Evolutionary conservation across 116 monocot genomes (phyloP), one percentile per base, ranked within the genome.

Genomic region (Zostera marina): DNA sequence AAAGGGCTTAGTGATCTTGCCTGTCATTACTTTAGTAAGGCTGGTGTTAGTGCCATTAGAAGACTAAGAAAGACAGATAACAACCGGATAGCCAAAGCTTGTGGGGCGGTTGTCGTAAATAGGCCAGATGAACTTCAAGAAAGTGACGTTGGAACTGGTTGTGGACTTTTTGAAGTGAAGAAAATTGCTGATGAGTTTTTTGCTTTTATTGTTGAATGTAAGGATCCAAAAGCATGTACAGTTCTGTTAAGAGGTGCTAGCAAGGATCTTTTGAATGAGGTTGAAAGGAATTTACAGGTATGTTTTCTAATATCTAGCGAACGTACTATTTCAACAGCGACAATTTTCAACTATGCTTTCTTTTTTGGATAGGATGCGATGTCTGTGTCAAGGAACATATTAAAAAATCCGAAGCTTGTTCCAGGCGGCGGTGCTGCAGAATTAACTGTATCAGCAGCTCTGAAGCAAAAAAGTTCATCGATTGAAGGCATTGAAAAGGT

Each of bases 121-220:
- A 78, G 93, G 45, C 93, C 93, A 2, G 93, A 93, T 60, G 93
- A 93, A 58, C 64, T 93, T n/a, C 93, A 93, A 63, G 93, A 93
- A 66, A 84, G 83, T 59, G 87, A 93, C 74, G 79, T 93, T 45
- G 93, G 93, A 63, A 87, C 87, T 42, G 80, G 93, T 41, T 81
- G 84, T 21, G 81, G 93, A 9, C 81, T 87, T 53, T 93, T 93
- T 63, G 93, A 93, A 72, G 63, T 93, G 59, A 93, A 79, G 74
- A 93, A 93, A 58, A 76, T 93, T 56, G 87, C 87, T 12, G 87
- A 93, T 69, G 93, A 93, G 61, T 93, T 87, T 55, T 93, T 93
- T 64, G 41, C 87, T 20, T 93, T 75, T 71, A 77, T 93, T 52
- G 77, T 93, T 4, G 93, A 93, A 22, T 93, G 87, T 59, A 76